Conservation (phyloP, 2,329 filamentous ascomycete genomes). For the Nectriaceae sp. region DNA sequence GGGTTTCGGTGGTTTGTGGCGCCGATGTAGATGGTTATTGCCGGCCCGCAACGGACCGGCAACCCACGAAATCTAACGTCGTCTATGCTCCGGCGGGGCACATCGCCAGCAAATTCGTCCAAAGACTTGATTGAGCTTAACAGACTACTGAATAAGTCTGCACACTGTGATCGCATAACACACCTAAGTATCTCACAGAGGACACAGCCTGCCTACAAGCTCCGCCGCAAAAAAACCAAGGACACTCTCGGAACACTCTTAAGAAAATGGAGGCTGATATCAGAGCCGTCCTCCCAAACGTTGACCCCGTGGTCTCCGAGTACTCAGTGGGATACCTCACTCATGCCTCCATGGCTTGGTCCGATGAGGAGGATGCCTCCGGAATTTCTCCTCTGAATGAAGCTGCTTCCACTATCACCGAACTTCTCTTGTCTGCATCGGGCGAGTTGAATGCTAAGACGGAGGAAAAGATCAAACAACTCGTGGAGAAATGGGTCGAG, state of each 20-base stretch:
- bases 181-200: too few species aligned
- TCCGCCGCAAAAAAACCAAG: too few species aligned
- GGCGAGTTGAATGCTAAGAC: constrained; percentile 73
- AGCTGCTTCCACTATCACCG: constrained; percentile 81
- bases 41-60: constrained; percentile 10
- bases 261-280: constrained; percentile 82
- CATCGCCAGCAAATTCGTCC: constrained; percentile 8
- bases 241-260: too few species aligned
- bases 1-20: constrained; percentile 20
- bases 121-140: too few species aligned
- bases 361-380: constrained; percentile 69
- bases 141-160: too few species aligned
- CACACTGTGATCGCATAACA: too few species aligned
- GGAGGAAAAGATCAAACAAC: constrained; percentile 74
- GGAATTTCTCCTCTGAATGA: constrained; percentile 78
- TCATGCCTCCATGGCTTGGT: constrained; percentile 86
- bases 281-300: constrained; percentile 77
- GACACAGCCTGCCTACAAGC: too few species aligned
- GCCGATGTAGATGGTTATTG: constrained; percentile 10
- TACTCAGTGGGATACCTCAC: constrained; percentile 93
- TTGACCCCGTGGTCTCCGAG: constrained; percentile 86
- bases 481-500: constrained; percentile 88
- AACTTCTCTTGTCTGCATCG: constrained; percentile 89
- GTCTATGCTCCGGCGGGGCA: constrained; percentile 21
- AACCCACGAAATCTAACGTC: constrained; percentile 32